Evolutionary conservation across 805 yeast genomes (phyloP).

Genomic region (Brettanomyces naardenensis): DNA sequence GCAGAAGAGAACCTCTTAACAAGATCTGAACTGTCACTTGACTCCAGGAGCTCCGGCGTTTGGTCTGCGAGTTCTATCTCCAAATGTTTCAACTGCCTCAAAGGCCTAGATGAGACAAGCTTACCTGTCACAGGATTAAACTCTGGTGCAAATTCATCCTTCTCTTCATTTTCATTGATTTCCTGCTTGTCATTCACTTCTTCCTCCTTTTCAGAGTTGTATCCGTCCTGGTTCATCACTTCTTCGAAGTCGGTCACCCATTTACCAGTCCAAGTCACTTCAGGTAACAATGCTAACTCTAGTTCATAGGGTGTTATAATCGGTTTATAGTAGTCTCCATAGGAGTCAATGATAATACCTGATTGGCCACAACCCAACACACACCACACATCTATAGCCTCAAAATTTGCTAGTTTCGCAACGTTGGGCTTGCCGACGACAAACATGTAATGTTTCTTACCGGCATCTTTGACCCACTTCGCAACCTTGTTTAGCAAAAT

Average conservation of each 20-base stretch:
- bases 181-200: slow-evolving; percentile 11
- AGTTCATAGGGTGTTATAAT: slow-evolving; percentile 92
- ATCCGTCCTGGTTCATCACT: slow-evolving; percentile 34
- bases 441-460: slow-evolving; percentile 86
- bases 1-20: slow-evolving; percentile 50
- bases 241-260: slow-evolving; percentile 80
- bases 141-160: slow-evolving; percentile 62
- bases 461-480: slow-evolving; percentile 58
- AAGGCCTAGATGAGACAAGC: slow-evolving; percentile 64
- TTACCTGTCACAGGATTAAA: slow-evolving; percentile 87
- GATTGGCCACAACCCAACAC: slow-evolving; percentile 91
- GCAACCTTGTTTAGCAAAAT: slow-evolving; percentile 55
- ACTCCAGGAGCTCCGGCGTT: slow-evolving; percentile 13
- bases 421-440: slow-evolving; percentile 98
- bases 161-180: slow-evolving; percentile 17
- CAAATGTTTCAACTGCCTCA: slow-evolving; percentile 58
- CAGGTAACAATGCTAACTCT: slow-evolving; percentile 67
- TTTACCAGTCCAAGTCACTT: slow-evolving; percentile 83
- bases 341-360: slow-evolving; percentile 77
- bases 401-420: slow-evolving; percentile 93
- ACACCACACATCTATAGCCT: slow-evolving; percentile 91
- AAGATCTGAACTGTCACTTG: slow-evolving; percentile 26
- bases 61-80: slow-evolving; percentile 43
- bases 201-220: slow-evolving; percentile 23
- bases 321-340: slow-evolving; percentile 79